phyloP scores from a whole-genome alignment of 1,139 yeast species.

The Pichia sp. region DNA sequence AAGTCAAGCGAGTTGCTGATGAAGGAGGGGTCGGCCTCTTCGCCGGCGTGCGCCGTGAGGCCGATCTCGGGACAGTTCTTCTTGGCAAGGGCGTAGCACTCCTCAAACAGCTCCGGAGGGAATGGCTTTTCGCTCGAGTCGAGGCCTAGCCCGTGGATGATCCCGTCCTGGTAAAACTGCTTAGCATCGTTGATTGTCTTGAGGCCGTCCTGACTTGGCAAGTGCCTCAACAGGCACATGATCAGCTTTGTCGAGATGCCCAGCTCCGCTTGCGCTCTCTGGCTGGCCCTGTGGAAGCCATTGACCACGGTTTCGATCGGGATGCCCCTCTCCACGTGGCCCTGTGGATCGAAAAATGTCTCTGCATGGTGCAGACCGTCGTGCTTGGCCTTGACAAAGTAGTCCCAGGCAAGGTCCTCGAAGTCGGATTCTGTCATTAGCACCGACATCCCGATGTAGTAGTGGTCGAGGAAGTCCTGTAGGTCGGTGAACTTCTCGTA shows the following conservation, averaged over 20 bases:
- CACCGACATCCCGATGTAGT: slow-evolving; percentile 75
- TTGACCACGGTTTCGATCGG: slow-evolving; percentile 52
- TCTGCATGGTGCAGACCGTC: slow-evolving; percentile 59
- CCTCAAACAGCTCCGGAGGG: slow-evolving; percentile 63
- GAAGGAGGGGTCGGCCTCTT: slow-evolving; percentile 71
- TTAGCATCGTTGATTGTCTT: slow-evolving; percentile 51
- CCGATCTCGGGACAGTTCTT: slow-evolving; percentile 47
- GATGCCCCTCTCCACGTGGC: slow-evolving; percentile 67
- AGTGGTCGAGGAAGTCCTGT: slow-evolving; percentile 73
- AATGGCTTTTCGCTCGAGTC: slow-evolving; percentile 74
- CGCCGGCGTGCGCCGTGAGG: slow-evolving; percentile 84
- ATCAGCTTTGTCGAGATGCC: slow-evolving; percentile 66
- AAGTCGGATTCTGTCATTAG: slow-evolving; percentile 62
- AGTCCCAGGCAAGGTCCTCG: slow-evolving; percentile 70
- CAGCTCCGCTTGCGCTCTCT: slow-evolving; percentile 50
- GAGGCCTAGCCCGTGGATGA: slow-evolving; percentile 67
- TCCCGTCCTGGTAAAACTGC: slow-evolving; percentile 48
- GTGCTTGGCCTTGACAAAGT: slow-evolving; percentile 53
- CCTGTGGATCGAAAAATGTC: slow-evolving; percentile 80
- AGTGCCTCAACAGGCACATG: slow-evolving; percentile 76
- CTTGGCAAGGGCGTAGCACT: slow-evolving; percentile 50
- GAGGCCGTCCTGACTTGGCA: slow-evolving; percentile 55
- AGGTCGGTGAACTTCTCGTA: slow-evolving; percentile 59
- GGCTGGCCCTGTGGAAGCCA: slow-evolving; percentile 64
- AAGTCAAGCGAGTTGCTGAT: slow-evolving; percentile 54